Percentiles rank a stretch among this genome's conserved stretches.
phyloP scores from a whole-genome alignment of 768 basidiomycete genomes.

The Rubroboletus satanas region DNA sequence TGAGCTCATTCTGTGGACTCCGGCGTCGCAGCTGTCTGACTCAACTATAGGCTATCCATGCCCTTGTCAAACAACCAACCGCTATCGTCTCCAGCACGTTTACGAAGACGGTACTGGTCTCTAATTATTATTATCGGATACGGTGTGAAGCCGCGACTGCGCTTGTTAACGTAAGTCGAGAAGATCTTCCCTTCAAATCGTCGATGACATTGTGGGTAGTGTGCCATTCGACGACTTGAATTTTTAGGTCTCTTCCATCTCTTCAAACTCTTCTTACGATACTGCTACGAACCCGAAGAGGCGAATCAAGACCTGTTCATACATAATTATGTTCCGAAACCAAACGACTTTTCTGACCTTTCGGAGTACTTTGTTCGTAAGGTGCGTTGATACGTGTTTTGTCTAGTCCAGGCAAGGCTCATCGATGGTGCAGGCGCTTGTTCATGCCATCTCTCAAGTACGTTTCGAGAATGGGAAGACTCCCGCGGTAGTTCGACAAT shows the following conservation, averaged over 20 bases:
- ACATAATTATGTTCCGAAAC: slow-evolving; percentile 89
- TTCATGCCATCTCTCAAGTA: slow-evolving; percentile 81
- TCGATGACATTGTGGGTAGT: slow-evolving; percentile 44
- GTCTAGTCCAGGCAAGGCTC: neutral
- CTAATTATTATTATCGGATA: slow-evolving; percentile 94
- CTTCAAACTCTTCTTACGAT: slow-evolving; percentile 88
- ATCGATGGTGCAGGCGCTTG: slow-evolving; percentile 50
- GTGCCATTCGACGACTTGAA: slow-evolving; percentile 76
- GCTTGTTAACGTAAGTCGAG: slow-evolving; percentile 64
- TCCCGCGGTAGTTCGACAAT: slow-evolving; percentile 78
- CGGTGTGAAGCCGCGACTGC: slow-evolving; percentile 92
- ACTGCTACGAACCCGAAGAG: slow-evolving; percentile 88
- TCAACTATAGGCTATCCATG: slow-evolving; percentile 78
- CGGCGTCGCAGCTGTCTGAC: slow-evolving; percentile 6
- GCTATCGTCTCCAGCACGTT: slow-evolving; percentile 86
- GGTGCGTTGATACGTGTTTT: slow-evolving; percentile 39
- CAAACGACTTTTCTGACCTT: slow-evolving; percentile 90
- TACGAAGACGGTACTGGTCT: slow-evolving; percentile 89
- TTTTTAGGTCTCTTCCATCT: slow-evolving; percentile 93
- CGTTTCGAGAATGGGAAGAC: slow-evolving; percentile 87
- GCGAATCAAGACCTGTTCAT: slow-evolving; percentile 76
- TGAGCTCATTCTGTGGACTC: slow-evolving; percentile 34
- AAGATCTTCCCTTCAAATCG: slow-evolving; percentile 2
- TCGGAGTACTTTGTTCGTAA: slow-evolving; percentile 94
- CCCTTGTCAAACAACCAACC: slow-evolving; percentile 75